phyloP scores from a whole-genome alignment of 345 rosid genomes.

The Heritiera fomes region DNA sequence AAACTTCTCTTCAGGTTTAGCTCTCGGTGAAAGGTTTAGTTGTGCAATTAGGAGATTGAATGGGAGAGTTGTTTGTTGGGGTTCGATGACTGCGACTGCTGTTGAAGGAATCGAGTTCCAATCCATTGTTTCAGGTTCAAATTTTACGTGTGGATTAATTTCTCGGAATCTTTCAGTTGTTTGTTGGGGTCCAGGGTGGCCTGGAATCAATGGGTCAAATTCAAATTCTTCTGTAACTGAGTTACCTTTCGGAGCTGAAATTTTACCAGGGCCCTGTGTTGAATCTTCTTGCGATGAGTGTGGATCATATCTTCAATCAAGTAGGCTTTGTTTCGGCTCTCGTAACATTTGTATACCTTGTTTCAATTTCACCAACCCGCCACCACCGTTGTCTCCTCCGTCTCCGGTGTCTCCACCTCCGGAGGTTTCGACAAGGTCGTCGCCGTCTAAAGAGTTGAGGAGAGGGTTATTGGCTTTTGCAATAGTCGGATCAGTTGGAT shows the following conservation, averaged over 20 bases:
- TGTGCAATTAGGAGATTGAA: slow-evolving; percentile 56
- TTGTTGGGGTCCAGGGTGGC: slow-evolving; percentile 84
- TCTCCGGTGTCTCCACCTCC: neutral
- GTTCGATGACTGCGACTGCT: slow-evolving; percentile 38
- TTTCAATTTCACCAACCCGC: slow-evolving; percentile 17
- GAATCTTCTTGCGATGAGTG: slow-evolving; percentile 45
- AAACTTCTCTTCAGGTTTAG: slow-evolving; percentile 44
- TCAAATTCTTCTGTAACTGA: neutral
- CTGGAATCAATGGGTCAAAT: slow-evolving; percentile 8
- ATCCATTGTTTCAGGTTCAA: slow-evolving; percentile 64
- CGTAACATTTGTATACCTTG: slow-evolving; percentile 50
- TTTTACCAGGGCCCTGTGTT: slow-evolving; percentile 82
- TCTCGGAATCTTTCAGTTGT: slow-evolving; percentile 43
- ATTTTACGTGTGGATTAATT: slow-evolving; percentile 68
- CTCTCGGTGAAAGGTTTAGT: slow-evolving; percentile 61
- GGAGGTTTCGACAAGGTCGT: slow-evolving; percentile 19
- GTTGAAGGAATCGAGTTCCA: slow-evolving; percentile 43
- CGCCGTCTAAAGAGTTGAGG: slow-evolving; percentile 42
- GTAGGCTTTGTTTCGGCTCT: slow-evolving; percentile 50
- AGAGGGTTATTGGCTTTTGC: slow-evolving; percentile 68
- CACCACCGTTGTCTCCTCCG: neutral
- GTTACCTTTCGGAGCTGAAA: slow-evolving; percentile 37
- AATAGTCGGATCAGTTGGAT: slow-evolving; percentile 73
- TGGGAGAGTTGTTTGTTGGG: slow-evolving; percentile 75
- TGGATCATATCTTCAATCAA: slow-evolving; percentile 47